Evolutionary conservation across 1,284 basidiomycete genomes (phyloP), one percentile per base, ranked within the genome.

Genomic region (Heliocybe sulcata): DNA sequence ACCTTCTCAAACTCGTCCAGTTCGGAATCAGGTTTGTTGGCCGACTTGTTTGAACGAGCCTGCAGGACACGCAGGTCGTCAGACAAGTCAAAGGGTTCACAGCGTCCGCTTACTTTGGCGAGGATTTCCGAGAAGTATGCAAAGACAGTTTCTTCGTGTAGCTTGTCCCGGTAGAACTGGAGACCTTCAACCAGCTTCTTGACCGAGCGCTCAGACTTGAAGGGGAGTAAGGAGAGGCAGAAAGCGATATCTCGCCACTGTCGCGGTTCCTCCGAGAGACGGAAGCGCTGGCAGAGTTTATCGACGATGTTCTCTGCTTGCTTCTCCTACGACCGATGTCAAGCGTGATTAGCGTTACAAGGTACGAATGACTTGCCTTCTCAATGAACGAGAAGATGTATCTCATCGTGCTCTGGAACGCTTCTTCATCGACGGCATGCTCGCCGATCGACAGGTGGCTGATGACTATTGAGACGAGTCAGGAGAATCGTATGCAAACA

Each of bases 221-320:
- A 99, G 0, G 94, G 95, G 26, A 99, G 77, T 2, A 98, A 73
- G 0, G 94, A 94, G 2, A 99, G 75, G 69, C 97, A 99, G 73
- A 88, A 98, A 0, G 95, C 92, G 59, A 99, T 95, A 65, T 99
- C 96, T 33, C 93, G 83, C 96, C 97, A 99, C 69, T 98, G 96
- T 23, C 96, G 79, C 26, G 92, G 82, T 25, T 96, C 93, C 42
- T 90, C 87, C 0, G 92, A 86, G 3, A 94, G 75, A 16, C 92
- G 81, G 86, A 98, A 98, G 8, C 94, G 83, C 65, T 96, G 92
- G 64, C 94, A 98, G 3, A 96, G 83, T 68, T 96, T 97, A 64
- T 98, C 94, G 53, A 97, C 90, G 59, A 98, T 92, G 62, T 81
- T 87, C 69, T 98, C 95, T 0, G 94, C 93, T 83, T 96, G 93